Percentiles rank a stretch among this genome's conserved stretches.
phyloP scores from a whole-genome alignment of 805 yeast species.

The Monosporozyma yasuniensis region DNA sequence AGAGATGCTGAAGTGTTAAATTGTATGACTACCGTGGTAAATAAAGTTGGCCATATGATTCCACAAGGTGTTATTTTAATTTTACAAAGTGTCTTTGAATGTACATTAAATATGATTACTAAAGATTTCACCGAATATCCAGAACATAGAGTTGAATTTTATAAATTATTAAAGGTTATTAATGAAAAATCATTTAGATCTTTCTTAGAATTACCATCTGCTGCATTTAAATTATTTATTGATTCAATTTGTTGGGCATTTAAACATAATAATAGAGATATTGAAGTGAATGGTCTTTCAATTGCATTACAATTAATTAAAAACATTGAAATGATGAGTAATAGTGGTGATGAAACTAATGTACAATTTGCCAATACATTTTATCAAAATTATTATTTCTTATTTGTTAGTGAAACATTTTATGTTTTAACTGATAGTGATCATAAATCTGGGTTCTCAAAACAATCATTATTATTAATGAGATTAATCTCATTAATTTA shows the following conservation, averaged over 20 bases:
- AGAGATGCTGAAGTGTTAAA: conserved; percentile 95
- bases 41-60: conserved; percentile 77
- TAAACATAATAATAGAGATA: conserved; percentile 94
- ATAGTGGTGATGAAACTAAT: conserved; percentile 14
- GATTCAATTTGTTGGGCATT: conserved; percentile 98
- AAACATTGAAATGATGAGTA: conserved; percentile 72
- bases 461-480: conserved; percentile 77
- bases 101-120: conserved; percentile 91
- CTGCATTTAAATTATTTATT: conserved; percentile 81
- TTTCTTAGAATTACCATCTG: conserved; percentile 78
- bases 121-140: conserved; percentile 95
- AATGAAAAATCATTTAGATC: conserved; percentile 80
- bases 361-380: conserved; percentile 70
- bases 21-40: conserved; percentile 85
- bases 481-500: conserved; percentile 77
- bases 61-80: conserved; percentile 84
- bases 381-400: conserved; percentile 80
- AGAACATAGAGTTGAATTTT: conserved; percentile 94
- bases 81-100: conserved; percentile 84
- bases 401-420: conserved; percentile 84
- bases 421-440: conserved; percentile 93
- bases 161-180: conserved; percentile 79
- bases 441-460: conserved; percentile 91
- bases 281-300: conserved; percentile 83
- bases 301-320: conserved; percentile 74